Evolutionary conservation across 1,284 basidiomycete species (phyloP), one percentile per base, ranked within the genome.

Genomic region (Ustilago bromivora): DNA sequence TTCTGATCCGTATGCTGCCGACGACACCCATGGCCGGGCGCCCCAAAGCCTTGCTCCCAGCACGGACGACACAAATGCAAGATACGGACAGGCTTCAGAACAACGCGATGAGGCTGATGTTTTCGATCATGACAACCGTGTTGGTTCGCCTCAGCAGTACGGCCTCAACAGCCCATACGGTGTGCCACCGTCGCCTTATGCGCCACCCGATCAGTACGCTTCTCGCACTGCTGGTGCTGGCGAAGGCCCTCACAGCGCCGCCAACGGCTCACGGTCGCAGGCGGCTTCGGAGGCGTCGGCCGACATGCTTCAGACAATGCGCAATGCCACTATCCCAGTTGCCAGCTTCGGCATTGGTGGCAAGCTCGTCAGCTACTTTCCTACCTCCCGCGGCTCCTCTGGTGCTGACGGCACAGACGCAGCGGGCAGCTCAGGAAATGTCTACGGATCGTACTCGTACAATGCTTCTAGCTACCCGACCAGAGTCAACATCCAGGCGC

Each of bases 321-420:
- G 71, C 17, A 55, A 60, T n/a, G 76, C 76, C 28, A 71, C 65
- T 5, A 79, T 85, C 28, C 83, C 84, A 3, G 43, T 85, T 41
- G 82, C 71, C 17, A 69, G 71, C 55, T 86, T 86, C 38, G 83
- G 82, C n/a, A 65, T 84, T 31, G 84, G 80, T 23, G 84, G 84
- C 40, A 75, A 84, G 68, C 71, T 86, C 1, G 69, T 83, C 38
- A 80, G 79, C 57, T 82, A 82, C 72, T 80, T 82, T 57, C 82
- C 84, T 13, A 66, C 61, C 3, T 68, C 70, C 28, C 61, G 65
- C 34, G 57, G 64, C 15, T 34, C 60, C 8, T 23, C 65, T 31
- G 54, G 17, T 19, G 38, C 34, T 9, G 61, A 56, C 5, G 68
- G 55, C 38, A 40, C 49, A 19, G 56, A 61, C 10, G 72, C n/a